These are phyloP conservation scores for Bidens hawaiensis DNA, from an alignment of 140 eudicot genomes.

Conservation along the genomic window DNA sequence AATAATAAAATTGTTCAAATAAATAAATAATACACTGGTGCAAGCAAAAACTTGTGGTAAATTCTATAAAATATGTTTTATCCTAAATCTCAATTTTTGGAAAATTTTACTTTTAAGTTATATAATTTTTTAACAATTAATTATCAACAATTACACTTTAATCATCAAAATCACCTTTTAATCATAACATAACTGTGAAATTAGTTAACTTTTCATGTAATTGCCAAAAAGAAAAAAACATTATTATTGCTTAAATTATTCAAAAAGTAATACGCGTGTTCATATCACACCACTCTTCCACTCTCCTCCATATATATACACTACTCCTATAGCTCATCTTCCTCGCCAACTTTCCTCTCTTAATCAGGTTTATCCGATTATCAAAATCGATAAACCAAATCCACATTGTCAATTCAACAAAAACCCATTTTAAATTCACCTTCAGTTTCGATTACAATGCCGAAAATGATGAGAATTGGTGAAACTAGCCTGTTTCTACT, in stretches of 20 bases:
- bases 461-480: slow-evolving; percentile 30
- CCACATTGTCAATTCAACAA: no score
- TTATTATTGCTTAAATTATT: neutral
- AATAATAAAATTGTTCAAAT: no score
- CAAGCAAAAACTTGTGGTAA: no score
- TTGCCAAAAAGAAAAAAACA: neutral
- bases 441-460: slow-evolving; percentile 15
- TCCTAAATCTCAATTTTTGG: no score
- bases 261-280: slow-evolving; percentile 28
- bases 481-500: slow-evolving; percentile 44
- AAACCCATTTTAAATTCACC: neutral
- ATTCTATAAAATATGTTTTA: no score
- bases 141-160: neutral
- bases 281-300: slow-evolving; percentile 34
- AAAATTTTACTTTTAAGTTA: no score
- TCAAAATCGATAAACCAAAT: slow-evolving; percentile 38
- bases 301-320: slow-evolving; percentile 40
- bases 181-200: neutral
- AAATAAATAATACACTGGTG: no score
- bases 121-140: neutral
- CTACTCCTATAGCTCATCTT: slow-evolving; percentile 25
- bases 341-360: slow-evolving; percentile 32
- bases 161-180: neutral
- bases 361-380: slow-evolving; percentile 34
- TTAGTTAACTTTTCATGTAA: slow-evolving; percentile 1